Percentiles rank a stretch among this genome's conserved stretches.
phyloP scores from a whole-genome alignment of 106 monocot genomes.

The Platanthera zijinensis region DNA sequence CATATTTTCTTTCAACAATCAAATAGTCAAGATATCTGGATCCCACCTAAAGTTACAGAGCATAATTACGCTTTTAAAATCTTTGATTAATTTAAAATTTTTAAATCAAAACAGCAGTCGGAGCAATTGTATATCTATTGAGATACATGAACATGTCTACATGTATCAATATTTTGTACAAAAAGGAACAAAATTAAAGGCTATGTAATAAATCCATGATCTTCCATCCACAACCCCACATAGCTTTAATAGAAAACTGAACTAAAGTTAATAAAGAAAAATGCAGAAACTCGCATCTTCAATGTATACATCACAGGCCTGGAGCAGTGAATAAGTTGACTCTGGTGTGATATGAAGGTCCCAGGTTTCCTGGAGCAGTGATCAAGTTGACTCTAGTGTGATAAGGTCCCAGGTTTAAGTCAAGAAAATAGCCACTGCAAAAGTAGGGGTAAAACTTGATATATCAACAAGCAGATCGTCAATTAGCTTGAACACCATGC shows the following conservation, averaged over 20 bases:
- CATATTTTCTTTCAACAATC: slow-evolving; percentile 89
- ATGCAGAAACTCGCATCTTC: neutral
- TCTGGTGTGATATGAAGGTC: too few relatives aligned
- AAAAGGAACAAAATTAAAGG: neutral
- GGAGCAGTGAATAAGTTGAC: too few relatives aligned
- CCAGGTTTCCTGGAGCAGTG: too few relatives aligned
- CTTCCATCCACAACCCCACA: neutral
- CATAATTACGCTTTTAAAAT: neutral
- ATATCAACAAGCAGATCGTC: too few relatives aligned
- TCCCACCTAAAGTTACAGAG: slow-evolving; percentile 52
- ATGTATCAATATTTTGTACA: neutral
- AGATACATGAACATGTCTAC: neutral
- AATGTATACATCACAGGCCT: too few relatives aligned
- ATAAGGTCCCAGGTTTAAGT: too few relatives aligned
- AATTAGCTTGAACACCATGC: too few relatives aligned
- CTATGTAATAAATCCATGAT: neutral
- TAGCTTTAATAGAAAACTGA: neutral
- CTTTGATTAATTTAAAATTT: neutral
- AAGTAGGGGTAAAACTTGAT: too few relatives aligned
- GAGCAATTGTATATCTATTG: neutral
- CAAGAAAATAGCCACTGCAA: too few relatives aligned
- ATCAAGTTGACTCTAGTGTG: too few relatives aligned
- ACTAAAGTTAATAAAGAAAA: neutral
- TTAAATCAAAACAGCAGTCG: neutral
- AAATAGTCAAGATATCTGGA: slow-evolving; percentile 95